Evolutionary conservation across 371 early-diverging fungal species (phyloP).

Genomic region (Actinomortierella ambigua): DNA sequence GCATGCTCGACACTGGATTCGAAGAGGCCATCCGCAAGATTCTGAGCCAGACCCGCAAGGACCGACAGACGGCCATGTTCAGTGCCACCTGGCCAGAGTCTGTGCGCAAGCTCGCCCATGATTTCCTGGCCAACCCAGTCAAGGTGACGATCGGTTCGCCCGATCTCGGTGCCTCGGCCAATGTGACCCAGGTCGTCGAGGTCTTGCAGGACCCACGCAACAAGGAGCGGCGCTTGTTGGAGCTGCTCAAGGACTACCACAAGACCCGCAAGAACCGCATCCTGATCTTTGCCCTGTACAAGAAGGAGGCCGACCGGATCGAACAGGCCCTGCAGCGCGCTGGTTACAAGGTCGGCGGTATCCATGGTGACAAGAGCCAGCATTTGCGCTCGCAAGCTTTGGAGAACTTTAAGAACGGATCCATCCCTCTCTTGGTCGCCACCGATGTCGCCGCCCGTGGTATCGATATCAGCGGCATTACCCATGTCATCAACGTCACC

Average conservation of each 20-base stretch:
- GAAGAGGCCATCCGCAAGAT: conserved; percentile 89
- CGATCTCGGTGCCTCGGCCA: conserved; percentile 90
- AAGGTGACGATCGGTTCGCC: conserved; percentile 93
- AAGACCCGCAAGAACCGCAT: conserved; percentile 79
- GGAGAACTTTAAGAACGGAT: conserved; percentile 74
- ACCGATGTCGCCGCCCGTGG: conserved; percentile 97
- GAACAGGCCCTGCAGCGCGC: conserved; percentile 70
- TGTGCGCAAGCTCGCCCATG: conserved; percentile 84
- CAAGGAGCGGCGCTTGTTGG: conserved; percentile 83
- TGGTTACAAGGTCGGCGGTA: conserved; percentile 84
- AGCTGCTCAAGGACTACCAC: conserved; percentile 84
- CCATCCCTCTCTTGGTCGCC: conserved; percentile 80
- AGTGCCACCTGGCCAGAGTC: conserved; percentile 78
- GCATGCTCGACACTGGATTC: conserved; percentile 94
- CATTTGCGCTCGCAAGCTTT: conserved; percentile 72
- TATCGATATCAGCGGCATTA: conserved; percentile 97
- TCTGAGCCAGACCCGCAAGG: conserved; percentile 57
- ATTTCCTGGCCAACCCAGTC: conserved; percentile 85
- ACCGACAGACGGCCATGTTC: conserved; percentile 92
- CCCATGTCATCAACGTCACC: conserved; percentile 97
- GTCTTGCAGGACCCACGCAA: conserved; percentile 78
- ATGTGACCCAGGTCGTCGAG: conserved; percentile 93
- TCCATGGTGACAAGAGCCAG: conserved; percentile 89
- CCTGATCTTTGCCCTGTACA: conserved; percentile 92
- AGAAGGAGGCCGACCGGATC: conserved; percentile 90